Percentiles rank a stretch among this genome's conserved stretches.
phyloP scores from a whole-genome alignment of 2,329 filamentous ascomycete genomes.

The Talaromyces sp. region DNA sequence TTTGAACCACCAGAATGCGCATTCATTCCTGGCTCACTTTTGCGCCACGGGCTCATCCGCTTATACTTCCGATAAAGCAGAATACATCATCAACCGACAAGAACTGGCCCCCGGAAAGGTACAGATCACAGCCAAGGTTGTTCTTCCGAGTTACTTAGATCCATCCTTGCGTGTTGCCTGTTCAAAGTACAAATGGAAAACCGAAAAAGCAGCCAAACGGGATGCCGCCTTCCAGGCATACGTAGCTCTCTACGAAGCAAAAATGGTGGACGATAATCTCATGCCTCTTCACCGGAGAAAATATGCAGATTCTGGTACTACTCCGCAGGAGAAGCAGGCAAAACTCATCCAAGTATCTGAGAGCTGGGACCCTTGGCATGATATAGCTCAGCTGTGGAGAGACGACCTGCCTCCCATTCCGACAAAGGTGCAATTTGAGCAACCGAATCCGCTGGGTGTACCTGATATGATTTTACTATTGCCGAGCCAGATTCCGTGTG shows the following conservation, averaged over 20 bases:
- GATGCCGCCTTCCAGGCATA: conserved; percentile 85
- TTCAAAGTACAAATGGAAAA: conserved; percentile 60
- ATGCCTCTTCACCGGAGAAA: conserved; percentile 56
- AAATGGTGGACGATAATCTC: conserved; percentile 73
- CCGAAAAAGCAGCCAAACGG: conserved; percentile 68
- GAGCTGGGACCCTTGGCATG: conserved; percentile 38
- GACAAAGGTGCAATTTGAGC: conserved; percentile 22
- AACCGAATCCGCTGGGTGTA: conserved; percentile 16
- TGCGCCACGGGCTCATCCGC: conserved; percentile 61
- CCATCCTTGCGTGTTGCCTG: conserved; percentile 54
- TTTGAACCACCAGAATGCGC: conserved; percentile 69
- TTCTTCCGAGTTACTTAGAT: conserved; percentile 69
- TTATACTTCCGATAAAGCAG: conserved; percentile 64
- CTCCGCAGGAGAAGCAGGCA: conserved; percentile 25
- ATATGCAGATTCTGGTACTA: conserved; percentile 37
- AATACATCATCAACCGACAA: conserved; percentile 58
- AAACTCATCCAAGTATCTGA: conserved; percentile 30
- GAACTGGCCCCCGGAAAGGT: conserved; percentile 22
- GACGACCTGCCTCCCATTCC: conserved; percentile 20
- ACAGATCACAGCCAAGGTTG: conserved; percentile 55
- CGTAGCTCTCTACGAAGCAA: conserved; percentile 62
- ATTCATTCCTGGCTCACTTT: conserved; percentile 77
- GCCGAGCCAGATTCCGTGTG: conserved; percentile 24
- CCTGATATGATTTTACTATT: conserved; percentile 26
- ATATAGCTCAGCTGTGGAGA: conserved; percentile 32